Base-by-base conservation (phyloP, 1,284 basidiomycete species). In the Ceratobasidium sp. region DNA sequence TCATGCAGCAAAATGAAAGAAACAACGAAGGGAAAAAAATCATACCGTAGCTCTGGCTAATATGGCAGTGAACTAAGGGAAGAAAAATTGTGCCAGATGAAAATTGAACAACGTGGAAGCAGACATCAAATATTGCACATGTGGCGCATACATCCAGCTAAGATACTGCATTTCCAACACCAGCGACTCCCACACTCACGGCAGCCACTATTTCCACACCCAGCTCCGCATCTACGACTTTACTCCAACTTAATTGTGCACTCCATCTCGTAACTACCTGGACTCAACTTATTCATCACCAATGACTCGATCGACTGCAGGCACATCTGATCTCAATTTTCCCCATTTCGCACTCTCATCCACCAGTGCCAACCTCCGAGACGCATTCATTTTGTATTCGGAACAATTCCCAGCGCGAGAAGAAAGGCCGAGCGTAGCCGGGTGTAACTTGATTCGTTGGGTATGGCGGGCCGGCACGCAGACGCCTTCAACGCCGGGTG, bases 191-290 rank as follows among this genome's bases (percentile, higher is more conserved):
- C 14, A 58, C 56, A 0, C n/a, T 72, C 7, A 72, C 69, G 1
- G 69, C 69, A 3, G 69, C 69, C 2, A 72, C 43, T n/a, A 48
- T 72, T 9, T 72, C 69, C 6, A 72, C 69, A 1, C 69, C 69
- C 3, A 34, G 69, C 41, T 72, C 69, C 0, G 69, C 62, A 1
- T 72, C 48, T 27, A 72, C 69, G 6, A 49, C 56, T 16, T 46
- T 72, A n/a, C 69, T 58, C 16, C 37, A n/a, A 0, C 59, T 72
- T 8, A 46, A 58, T 37, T 58, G 69, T 62, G 9, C 39, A 56
- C 14, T 39, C 24, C 22, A 9, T n/a, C 51, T 43, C 51, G n/a
- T n/a, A n/a, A n/a, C n/a, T n/a, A n/a, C n/a, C n/a, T n/a, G n/a
- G n/a, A n/a, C n/a, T n/a, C n/a, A n/a, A n/a, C n/a, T n/a, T n/a